Evolutionary conservation across 768 basidiomycete species (phyloP), one percentile per base, ranked within the genome.

Genomic region (Collybiopsis confluens): DNA sequence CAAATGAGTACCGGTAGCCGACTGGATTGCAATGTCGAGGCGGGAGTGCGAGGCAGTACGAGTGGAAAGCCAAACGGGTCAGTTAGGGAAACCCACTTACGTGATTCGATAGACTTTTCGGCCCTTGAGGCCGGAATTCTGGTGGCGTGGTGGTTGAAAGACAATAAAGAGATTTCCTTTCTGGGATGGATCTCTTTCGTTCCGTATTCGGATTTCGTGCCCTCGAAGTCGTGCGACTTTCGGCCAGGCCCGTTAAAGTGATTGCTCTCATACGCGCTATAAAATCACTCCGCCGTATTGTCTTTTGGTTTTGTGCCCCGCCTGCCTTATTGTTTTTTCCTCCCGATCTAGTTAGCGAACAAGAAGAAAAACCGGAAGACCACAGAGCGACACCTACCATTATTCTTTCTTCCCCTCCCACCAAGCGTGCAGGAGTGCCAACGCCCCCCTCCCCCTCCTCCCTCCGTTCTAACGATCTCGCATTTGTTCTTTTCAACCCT

Each of bases 301-400:
- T 82, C 68, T 71, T 68, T 60, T 68, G 71, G 73, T 74, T 77
- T 72, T 64, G 79, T 79, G 78, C 78, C 80, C 80, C 80, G 75
- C 77, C 72, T 69, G 72, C 73, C 70, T 77, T 82, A 85, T 84
- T 85, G 83, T 84, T 80, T 75, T 70, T 45, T 21, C 70, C 66
- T 68, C 65, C 68, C 68, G 68, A 70, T 70, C 66, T 61, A 62
- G 38, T 57, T 60, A 71, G 68, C 70, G 73, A 74, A 70, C 75
- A 74, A 76, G 75, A 33, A 76, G 68, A 72, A 74, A 78, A 74
- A 73, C 64, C 66, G 70, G 67, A 65, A 70, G 66, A 60, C 68
- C 54, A 66, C 67, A 65, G 63, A 67, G 76, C 71, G 75, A 76
- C 65, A 80, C 78, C 76, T 68, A 70, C 72, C 73, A 73, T 51